A percentile compares a stretch with the other conserved stretches of the same genome.
These are phyloP conservation scores for Lactarius vividus DNA, from an alignment of 768 basidiomycete genomes.

Conservation along the genomic window DNA sequence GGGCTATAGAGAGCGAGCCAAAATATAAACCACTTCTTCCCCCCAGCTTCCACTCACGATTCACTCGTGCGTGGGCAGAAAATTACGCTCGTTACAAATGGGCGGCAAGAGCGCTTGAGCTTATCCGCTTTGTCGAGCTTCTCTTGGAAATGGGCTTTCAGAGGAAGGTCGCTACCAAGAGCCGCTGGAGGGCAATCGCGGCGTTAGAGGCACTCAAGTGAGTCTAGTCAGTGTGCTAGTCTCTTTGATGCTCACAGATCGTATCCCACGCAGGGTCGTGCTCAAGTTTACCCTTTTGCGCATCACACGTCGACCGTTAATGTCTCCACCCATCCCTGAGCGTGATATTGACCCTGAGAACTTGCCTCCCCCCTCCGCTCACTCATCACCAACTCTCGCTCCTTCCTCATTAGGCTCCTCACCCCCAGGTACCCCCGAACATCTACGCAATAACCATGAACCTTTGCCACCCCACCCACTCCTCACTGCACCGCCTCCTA, in stretches of 20 bases:
- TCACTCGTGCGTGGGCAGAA: slow-evolving; percentile 84
- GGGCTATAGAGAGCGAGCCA: slow-evolving; percentile 58
- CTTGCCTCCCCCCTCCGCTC: slow-evolving; percentile 44
- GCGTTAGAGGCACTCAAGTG: slow-evolving; percentile 84
- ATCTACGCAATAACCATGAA: slow-evolving; percentile 74
- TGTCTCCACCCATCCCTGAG: slow-evolving; percentile 80
- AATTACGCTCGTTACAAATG: slow-evolving; percentile 70
- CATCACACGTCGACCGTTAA: slow-evolving; percentile 71
- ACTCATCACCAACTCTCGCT: slow-evolving; percentile 58
- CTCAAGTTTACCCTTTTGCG: slow-evolving; percentile 72
- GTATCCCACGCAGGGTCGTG: slow-evolving; percentile 50
- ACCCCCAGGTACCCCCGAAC: slow-evolving; percentile 66
- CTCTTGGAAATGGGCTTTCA: slow-evolving; percentile 86
- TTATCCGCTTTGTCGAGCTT: slow-evolving; percentile 79
- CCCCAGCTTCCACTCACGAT: slow-evolving; percentile 77
- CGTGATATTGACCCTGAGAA: slow-evolving; percentile 81
- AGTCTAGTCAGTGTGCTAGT: slow-evolving; percentile 31
- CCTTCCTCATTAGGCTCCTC: slow-evolving; percentile 57
- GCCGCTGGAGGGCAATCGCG: slow-evolving; percentile 74
- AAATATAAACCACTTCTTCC: slow-evolving; percentile 76
- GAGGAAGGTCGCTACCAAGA: slow-evolving; percentile 61
- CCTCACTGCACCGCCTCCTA: slow-evolving; percentile 51
- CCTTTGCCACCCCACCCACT: slow-evolving; percentile 64
- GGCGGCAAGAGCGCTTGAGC: slow-evolving; percentile 69
- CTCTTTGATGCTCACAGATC: slow-evolving; percentile 18